Base-by-base conservation (phyloP, 441 rosid genomes). In the Brassica hybrid region DNA sequence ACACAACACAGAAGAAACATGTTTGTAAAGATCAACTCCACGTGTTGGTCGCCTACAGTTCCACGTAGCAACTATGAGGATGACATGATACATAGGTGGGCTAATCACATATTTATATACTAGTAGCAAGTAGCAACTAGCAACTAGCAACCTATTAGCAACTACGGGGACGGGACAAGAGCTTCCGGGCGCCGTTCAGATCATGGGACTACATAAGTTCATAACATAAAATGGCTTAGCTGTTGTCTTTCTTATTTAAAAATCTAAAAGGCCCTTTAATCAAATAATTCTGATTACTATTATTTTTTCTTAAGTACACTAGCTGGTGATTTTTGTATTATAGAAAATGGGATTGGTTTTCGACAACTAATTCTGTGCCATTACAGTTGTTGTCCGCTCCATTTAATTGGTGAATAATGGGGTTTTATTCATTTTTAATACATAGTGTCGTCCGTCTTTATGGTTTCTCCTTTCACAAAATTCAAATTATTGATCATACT, bases 321-420 rank as follows among this genome's bases (percentile, higher is more conserved):
- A 36, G 19, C 52, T 57, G 69, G 17, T 66, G 12, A 0, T 65
- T 65, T 36, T 63, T 65, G 17, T 65, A 43, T 10, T 10, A 38
- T 38, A 38, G 45, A 45, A 65, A 72, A 59, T 14, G 19, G 14
- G 57, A 3, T 57, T 45, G 72, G 23, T 38, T 38, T 10, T 38
- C 32, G 81, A 73, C 78, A 78, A 78, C 77, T 73, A 78, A 61
- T 78, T 67, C 36, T 72, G 65, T 78, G 77, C 64, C 65, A 72
- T 14, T 73, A 73, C 70, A 78, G 81, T 73, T 73, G 78, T 78
- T 62, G 74, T 73, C 60, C 60, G 74, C 71, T 23, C 60, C 65
- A 67, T 67, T 67, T 62, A 34, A 23, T 16, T 60, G 72, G 72
- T 56, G 67, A 71, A n/a, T 4, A 36, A 16, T 38, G 58, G 69